Evolutionary conservation across 306 rosid species (phyloP).

Genomic region (Oxytropis ochrocephala): DNA sequence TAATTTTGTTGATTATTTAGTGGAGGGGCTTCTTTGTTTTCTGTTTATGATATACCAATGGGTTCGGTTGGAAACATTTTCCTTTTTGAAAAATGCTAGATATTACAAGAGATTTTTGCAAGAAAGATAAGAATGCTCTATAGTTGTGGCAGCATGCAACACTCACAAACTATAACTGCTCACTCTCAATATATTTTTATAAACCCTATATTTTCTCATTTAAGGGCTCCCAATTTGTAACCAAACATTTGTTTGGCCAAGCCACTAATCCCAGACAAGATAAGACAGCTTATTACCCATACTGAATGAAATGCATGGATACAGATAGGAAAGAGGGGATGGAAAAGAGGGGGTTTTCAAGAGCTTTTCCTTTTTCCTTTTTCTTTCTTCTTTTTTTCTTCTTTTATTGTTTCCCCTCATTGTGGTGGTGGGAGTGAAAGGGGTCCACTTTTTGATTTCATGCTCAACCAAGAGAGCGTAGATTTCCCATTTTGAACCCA

Average conservation of each 20-base stretch:
- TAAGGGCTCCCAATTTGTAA: background rate
- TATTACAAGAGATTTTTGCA: too few species aligned
- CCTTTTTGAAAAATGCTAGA: too few species aligned
- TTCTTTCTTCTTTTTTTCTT: background rate
- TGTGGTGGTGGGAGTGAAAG: background rate
- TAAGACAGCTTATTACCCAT: conserved; percentile 3
- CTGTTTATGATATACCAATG: too few species aligned
- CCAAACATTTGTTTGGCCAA: background rate
- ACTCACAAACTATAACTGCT: too few species aligned
- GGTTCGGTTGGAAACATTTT: too few species aligned
- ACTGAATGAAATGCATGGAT: conserved; percentile 11
- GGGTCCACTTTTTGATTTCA: conserved; percentile 7
- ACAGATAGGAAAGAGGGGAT: background rate
- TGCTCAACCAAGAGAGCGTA: background rate
- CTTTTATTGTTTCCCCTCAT: background rate
- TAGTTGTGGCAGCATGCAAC: too few species aligned
- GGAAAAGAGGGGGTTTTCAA: background rate
- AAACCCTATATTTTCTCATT: too few species aligned
- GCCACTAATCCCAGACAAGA: conserved; percentile 12
- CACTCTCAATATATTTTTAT: too few species aligned
- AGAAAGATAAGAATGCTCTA: too few species aligned
- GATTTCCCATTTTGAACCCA: background rate
- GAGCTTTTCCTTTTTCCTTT: background rate
- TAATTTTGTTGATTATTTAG: background rate
- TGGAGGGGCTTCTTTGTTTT: too few species aligned